These are phyloP conservation scores for Erythrophleum fordii DNA, from an alignment of 306 rosid species.

Conservation along the genomic window DNA sequence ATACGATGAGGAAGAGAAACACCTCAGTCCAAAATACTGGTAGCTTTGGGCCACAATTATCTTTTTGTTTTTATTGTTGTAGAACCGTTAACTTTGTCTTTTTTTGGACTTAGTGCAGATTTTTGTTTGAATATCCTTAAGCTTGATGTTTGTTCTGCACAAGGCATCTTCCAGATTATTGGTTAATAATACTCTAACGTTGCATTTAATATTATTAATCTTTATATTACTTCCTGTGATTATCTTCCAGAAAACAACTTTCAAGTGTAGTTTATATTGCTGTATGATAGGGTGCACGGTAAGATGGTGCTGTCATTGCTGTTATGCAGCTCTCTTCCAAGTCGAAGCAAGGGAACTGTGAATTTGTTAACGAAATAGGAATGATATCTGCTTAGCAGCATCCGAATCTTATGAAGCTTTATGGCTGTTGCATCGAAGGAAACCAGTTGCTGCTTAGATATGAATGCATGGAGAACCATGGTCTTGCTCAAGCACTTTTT, in stretches of 20 bases:
- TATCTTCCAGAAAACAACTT: slow-evolving; percentile 48
- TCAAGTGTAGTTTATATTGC: too few species aligned
- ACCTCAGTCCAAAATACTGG: background rate
- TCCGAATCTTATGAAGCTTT: background rate
- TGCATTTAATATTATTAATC: background rate
- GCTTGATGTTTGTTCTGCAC: slow-evolving; percentile 1
- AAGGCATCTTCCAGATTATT: background rate
- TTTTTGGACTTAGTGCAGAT: background rate
- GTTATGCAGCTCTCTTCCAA: background rate
- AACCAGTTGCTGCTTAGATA: background rate
- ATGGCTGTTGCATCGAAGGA: background rate
- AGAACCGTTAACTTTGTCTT: background rate
- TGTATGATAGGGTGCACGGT: background rate
- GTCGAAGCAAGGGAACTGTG: background rate
- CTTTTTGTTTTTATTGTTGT: too few species aligned
- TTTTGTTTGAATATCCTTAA: too few species aligned
- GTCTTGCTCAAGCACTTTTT: background rate
- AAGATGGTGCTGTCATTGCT: background rate
- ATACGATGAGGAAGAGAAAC: background rate
- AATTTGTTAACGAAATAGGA: background rate
- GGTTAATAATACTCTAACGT: background rate
- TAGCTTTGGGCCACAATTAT: background rate
- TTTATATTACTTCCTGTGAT: background rate
- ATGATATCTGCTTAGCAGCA: background rate
- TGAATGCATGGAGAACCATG: background rate